phyloP scores from a whole-genome alignment of 2,329 filamentous ascomycete genomes.

The Fusarium domesticum region DNA sequence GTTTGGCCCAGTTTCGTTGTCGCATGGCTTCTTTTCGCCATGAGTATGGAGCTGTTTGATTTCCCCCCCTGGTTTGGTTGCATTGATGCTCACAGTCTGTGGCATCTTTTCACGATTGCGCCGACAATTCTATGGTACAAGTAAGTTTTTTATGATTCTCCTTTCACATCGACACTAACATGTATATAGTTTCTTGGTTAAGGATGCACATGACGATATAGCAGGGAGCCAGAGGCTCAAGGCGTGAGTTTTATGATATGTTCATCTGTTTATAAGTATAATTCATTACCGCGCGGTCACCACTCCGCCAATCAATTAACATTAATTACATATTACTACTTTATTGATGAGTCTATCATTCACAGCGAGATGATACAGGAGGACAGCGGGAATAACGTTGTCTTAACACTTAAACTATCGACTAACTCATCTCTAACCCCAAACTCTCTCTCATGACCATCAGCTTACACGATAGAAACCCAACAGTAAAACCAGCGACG shows the following conservation, averaged over 20 bases:
- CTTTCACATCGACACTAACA: neutral
- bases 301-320: neutral
- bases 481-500: slow-evolving; percentile 12
- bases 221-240: slow-evolving; percentile 67
- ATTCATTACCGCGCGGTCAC: neutral
- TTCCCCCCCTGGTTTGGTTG: slow-evolving; percentile 81
- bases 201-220: slow-evolving; percentile 80
- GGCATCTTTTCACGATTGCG: slow-evolving; percentile 90
- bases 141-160: slow-evolving; percentile 57
- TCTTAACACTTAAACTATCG: neutral
- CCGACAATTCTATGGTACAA: slow-evolving; percentile 92
- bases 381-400: neutral
- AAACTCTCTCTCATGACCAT: slow-evolving; percentile 8
- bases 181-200: slow-evolving; percentile 36
- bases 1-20: slow-evolving; percentile 89
- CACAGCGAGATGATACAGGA: neutral
- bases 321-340: neutral
- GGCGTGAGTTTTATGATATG: slow-evolving; percentile 36
- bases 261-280: neutral
- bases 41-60: slow-evolving; percentile 94
- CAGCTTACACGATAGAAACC: slow-evolving; percentile 16
- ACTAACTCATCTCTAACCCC: neutral
- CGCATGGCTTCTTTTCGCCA: slow-evolving; percentile 85
- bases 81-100: slow-evolving; percentile 90
- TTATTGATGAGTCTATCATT: neutral